Evolutionary conservation across 2,329 filamentous ascomycete genomes (phyloP).

Genomic region (Hypoxylon sp.): DNA sequence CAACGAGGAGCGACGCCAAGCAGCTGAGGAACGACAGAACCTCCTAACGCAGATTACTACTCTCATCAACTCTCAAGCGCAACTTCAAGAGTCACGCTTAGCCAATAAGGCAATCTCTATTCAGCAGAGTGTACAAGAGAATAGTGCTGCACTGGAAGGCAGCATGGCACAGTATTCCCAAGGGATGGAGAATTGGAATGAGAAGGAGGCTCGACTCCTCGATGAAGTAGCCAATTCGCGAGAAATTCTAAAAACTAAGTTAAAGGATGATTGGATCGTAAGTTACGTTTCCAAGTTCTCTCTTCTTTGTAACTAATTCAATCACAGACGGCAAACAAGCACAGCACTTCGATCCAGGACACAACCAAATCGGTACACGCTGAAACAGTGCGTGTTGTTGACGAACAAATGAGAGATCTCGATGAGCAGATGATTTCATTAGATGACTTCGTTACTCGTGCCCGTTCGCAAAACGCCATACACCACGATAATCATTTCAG

Average conservation of each 20-base stretch:
- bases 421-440: conserved; percentile 89
- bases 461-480: conserved; percentile 82
- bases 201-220: conserved; percentile 77
- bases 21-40: conserved; percentile 79
- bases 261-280: conserved; percentile 89
- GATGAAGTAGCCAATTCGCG: conserved; percentile 80
- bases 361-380: conserved; percentile 90
- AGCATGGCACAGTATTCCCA: conserved; percentile 76
- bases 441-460: conserved; percentile 89
- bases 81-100: conserved; percentile 80
- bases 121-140: conserved; percentile 74
- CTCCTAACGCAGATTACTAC: conserved; percentile 82
- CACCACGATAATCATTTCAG: conserved; percentile 79
- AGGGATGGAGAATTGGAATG: conserved; percentile 81
- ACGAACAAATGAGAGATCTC: conserved; percentile 89
- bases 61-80: conserved; percentile 82
- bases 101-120: conserved; percentile 73
- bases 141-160: conserved; percentile 75
- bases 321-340: conserved; percentile 77
- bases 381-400: conserved; percentile 90
- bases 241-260: conserved; percentile 82
- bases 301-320: conserved; percentile 47
- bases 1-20: conserved; percentile 81
- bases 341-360: conserved; percentile 85
- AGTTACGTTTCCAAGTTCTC: conserved; percentile 63